phyloP scores from a whole-genome alignment of 73 alveolate species.

The Blepharisma stoltei region DNA sequence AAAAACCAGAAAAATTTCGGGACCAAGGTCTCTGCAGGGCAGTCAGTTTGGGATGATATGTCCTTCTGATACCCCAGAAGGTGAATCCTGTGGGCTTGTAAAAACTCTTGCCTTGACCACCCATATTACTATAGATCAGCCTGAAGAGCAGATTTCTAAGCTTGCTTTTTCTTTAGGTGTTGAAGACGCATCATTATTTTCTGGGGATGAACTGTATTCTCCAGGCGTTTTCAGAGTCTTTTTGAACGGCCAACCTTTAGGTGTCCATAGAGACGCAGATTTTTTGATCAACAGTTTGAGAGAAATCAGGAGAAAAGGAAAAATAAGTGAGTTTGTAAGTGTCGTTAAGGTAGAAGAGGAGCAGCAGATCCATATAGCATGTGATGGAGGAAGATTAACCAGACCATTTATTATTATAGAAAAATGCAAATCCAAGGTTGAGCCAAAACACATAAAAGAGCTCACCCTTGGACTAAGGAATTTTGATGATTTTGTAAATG shows the following conservation, averaged over 20 bases:
- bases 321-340: constrained; percentile 77
- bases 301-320: constrained; percentile 80
- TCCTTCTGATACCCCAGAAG: constrained; percentile 99
- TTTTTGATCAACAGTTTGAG: constrained; percentile 78
- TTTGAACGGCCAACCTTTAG: constrained; percentile 97
- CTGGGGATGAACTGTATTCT: constrained; percentile 78
- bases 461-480: constrained; percentile 34
- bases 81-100: constrained; percentile 97
- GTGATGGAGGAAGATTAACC: constrained; percentile 97
- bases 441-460: constrained; percentile 69
- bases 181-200: constrained; percentile 88
- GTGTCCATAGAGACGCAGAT: constrained; percentile 92
- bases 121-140: constrained; percentile 94
- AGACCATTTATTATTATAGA: constrained; percentile 95
- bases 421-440: constrained; percentile 78
- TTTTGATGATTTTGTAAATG: constrained; percentile 46
- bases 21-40: constrained; percentile 98
- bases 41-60: constrained; percentile 99
- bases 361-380: constrained; percentile 74
- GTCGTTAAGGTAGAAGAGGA: constrained; percentile 56
- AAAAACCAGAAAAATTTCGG: constrained; percentile 94
- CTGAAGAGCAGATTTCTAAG: constrained; percentile 70
- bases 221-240: constrained; percentile 79
- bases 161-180: constrained; percentile 72
- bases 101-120: constrained; percentile 95